Evolutionary conservation across 768 basidiomycete species (phyloP), one percentile per base, ranked within the genome.

Genomic region (Rhizopogon vinicolor): DNA sequence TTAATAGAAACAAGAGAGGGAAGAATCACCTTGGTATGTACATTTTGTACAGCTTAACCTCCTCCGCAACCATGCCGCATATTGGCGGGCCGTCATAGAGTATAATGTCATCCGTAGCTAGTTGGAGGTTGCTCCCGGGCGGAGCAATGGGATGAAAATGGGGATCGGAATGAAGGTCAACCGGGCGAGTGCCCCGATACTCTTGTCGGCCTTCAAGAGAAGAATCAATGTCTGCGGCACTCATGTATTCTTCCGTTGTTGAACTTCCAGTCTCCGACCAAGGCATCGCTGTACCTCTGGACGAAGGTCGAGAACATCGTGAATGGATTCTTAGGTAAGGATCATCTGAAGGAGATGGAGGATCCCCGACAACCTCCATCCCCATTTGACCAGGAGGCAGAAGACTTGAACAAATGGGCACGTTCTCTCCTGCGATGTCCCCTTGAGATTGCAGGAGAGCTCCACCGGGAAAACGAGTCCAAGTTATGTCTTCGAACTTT

Each of bases 1-100:
- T 7, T 7, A 16, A 14, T 14, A 31, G 7, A 37, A 25, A 25
- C 3, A 25, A 25, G 25, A 25, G 3, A 25, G 25, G 25, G 3
- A 4, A 25, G 25, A 9, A 29, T 29, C 29, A 35, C 39, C 16
- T 43, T 5, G 39, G 22, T 25, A 31, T n/a, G n/a, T 22, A 13
- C 25, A 25, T 46, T 53, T 62, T 39, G 40, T 63, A 63, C 22
- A 60, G 63, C 10, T 52, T 54, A n/a, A 63, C 45, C 44, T 53
- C 57, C 3, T 3, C 16, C n/a, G 52, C 41, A 28, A 67, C 58
- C 35, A 62, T 63, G 4, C 65, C 63, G 39, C 1, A 52, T 44
- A 71, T 63, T 25, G 59, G 58, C 31, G 7, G 25, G 29, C 43
- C 48, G 3, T 12, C 2, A 31, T 16, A 2, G 7, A 9, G 22